Base-by-base conservation (phyloP, 2,329 filamentous ascomycete genomes). In the Xylariales sp. region DNA sequence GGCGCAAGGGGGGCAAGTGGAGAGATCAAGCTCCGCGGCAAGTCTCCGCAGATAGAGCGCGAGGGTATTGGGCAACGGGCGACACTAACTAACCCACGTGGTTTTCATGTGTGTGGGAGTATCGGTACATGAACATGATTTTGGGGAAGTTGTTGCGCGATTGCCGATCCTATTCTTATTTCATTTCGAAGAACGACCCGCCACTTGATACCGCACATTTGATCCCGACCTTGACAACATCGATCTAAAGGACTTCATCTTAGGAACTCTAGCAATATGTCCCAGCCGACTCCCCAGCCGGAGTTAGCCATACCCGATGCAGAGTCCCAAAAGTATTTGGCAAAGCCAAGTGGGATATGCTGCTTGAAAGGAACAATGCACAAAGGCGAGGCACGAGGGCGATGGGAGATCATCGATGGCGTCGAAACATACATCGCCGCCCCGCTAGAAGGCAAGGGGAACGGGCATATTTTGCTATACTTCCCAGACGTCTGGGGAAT, bases 401-500 rank as follows among this genome's bases (percentile, higher is more conserved):
- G 34, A 5, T 73, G 68, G 18, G 64, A 65, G 34, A 67, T 62
- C 30, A 56, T 77, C 16, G 69, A 65, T 16, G 70, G 70, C 23
- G 65, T 76, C 28, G 66, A 74, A 36, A 78, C 75, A 1, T 77
- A 78, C 36, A 60, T 77, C 39, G 57, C 72, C 1, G 64, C 68
- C 39, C 75, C 76, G 2, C 67, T 65, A 18, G 34, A 59, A 8
- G 53, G 46, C 3, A 65, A 62, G 36, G 59, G 32, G 1, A 74
- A 73, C 30, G 81, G 81, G 0, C 73, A 83, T 65, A 73, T 84
- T 39, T 60, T 84, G 5, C 73, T 84, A 3, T 84, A 83, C 73
- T 84, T 82, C 70, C 81, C 82, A 0, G 82, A 84, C 64, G 79
- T 83, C 4, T 83, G 77, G 75, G 82, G 82, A 9, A 76, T 84